These are phyloP conservation scores for Russula sp. DNA, from an alignment of 768 basidiomycete species.

Conservation along the genomic window DNA sequence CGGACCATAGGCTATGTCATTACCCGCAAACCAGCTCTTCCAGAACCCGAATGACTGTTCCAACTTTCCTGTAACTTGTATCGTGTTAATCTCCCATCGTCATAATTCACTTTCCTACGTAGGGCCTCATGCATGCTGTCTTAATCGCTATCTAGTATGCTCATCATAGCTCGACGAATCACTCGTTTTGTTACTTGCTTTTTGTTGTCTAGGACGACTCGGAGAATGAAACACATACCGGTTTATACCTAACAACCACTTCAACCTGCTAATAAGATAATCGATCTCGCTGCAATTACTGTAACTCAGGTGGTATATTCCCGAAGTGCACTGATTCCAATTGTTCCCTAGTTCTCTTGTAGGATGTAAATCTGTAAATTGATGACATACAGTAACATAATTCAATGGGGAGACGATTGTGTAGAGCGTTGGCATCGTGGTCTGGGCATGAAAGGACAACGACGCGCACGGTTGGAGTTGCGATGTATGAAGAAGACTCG, in stretches of 20 bases:
- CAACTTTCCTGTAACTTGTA: not conserved
- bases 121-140: not conserved
- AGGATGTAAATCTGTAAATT: not conserved
- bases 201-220: not conserved
- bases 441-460: too few species aligned
- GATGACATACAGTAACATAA: too few species aligned
- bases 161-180: not conserved
- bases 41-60: not conserved
- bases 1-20: conserved; percentile 10
- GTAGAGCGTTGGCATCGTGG: too few species aligned
- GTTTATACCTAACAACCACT: not conserved
- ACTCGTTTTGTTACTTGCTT: not conserved
- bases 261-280: not conserved
- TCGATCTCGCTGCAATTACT: not conserved
- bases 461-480: too few species aligned
- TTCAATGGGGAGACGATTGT: too few species aligned
- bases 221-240: not conserved
- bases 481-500: too few species aligned
- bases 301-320: not conserved
- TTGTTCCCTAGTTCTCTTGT: not conserved
- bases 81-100: not conserved
- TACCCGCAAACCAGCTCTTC: not conserved
- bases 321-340: not conserved
- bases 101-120: not conserved
- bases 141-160: not conserved